Evolutionary conservation across 2,329 filamentous ascomycete genomes (phyloP).

Genomic region (Trichophyton rubrum): DNA sequence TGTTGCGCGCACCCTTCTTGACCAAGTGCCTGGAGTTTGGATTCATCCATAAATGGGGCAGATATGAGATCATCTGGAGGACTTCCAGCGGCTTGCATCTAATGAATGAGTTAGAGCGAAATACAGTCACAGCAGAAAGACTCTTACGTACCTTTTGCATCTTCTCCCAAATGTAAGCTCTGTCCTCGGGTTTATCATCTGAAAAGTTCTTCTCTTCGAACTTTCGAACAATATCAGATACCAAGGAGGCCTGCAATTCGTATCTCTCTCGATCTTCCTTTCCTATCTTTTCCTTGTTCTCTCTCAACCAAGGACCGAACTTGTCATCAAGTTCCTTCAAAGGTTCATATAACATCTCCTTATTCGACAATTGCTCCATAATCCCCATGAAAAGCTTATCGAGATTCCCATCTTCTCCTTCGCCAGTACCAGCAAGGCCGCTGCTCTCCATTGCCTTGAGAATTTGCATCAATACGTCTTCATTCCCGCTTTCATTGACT

Average conservation of each 20-base stretch:
- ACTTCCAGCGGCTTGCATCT: constrained; percentile 96
- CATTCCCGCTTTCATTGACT: constrained; percentile 52
- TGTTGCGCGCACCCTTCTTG: constrained; percentile 53
- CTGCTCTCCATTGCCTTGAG: constrained; percentile 72
- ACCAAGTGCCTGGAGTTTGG: constrained; percentile 60
- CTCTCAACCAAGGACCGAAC: constrained; percentile 77
- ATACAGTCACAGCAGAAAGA: background rate
- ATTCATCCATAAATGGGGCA: constrained; percentile 51
- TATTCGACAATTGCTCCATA: constrained; percentile 98
- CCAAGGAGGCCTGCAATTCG: constrained; percentile 64
- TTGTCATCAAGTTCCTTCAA: constrained; percentile 96
- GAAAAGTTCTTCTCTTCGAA: constrained; percentile 75
- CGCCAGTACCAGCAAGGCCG: constrained; percentile 22
- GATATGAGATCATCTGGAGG: constrained; percentile 75
- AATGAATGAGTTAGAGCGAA: constrained; percentile 13
- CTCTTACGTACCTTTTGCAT: constrained; percentile 75
- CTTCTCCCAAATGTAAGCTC: constrained; percentile 87
- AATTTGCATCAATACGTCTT: constrained; percentile 85
- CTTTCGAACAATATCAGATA: constrained; percentile 73
- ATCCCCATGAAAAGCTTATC: constrained; percentile 91
- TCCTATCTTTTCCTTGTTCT: constrained; percentile 52
- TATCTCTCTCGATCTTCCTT: constrained; percentile 67
- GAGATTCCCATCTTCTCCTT: constrained; percentile 63
- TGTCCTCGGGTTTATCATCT: constrained; percentile 67
- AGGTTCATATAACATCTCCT: constrained; percentile 94